A percentile compares a stretch with the other conserved stretches of the same genome.
Evolutionary conservation across 2,329 filamentous ascomycete genomes (phyloP).

Genomic region (Aureobasidium sp.): DNA sequence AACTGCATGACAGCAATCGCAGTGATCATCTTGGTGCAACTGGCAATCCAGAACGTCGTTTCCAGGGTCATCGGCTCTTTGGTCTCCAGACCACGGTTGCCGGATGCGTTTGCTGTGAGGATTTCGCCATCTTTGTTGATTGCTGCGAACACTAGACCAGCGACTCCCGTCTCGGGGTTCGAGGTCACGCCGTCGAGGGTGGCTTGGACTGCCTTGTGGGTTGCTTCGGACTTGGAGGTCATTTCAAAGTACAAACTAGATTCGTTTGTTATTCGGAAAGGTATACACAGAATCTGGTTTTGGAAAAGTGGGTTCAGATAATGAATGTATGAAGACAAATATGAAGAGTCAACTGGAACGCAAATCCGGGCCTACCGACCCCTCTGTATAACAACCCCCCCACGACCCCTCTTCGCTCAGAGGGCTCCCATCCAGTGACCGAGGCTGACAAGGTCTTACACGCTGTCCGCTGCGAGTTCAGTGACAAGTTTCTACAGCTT

Average conservation of each 20-base stretch:
- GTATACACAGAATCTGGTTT: no score
- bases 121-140: conserved; percentile 36
- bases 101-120: conserved; percentile 34
- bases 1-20: conserved; percentile 41
- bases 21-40: conserved; percentile 38
- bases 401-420: not conserved
- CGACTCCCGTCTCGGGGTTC: conserved; percentile 22
- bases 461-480: not conserved
- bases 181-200: conserved; percentile 15
- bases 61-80: conserved; percentile 50
- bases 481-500: not conserved
- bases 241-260: not conserved
- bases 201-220: conserved; percentile 7
- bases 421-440: not conserved
- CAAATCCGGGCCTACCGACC: not conserved
- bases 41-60: conserved; percentile 50
- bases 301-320: not conserved
- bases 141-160: conserved; percentile 38
- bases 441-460: not conserved
- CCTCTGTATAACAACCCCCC: not conserved
- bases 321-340: not conserved
- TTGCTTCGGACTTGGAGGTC: not conserved
- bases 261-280: no score
- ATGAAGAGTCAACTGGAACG: not conserved
- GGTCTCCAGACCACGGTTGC: conserved; percentile 30